Evolutionary conservation across 2,329 filamentous ascomycete species (phyloP).

Genomic region (Pleomassaria siparia): DNA sequence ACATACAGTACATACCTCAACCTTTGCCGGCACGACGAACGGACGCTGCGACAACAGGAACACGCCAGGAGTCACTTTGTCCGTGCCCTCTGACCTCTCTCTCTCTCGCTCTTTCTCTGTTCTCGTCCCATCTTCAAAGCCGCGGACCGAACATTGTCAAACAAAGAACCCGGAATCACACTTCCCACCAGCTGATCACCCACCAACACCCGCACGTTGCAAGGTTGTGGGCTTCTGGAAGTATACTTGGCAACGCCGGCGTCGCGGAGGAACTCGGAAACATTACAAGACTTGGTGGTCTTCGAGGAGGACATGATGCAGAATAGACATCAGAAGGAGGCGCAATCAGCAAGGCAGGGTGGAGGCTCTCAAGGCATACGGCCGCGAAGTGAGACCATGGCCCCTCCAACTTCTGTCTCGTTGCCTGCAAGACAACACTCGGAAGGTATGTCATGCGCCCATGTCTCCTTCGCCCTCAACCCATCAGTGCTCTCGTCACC

Average conservation of each 20-base stretch:
- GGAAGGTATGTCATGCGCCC: conserved; percentile 15
- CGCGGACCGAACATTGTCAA: background rate
- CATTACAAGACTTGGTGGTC: background rate
- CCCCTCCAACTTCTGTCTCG: conserved; percentile 2
- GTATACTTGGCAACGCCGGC: conserved; percentile 8
- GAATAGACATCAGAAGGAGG: conserved; percentile 22
- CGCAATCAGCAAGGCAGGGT: conserved; percentile 23
- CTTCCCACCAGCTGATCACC: conserved; percentile 18
- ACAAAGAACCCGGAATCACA: conserved; percentile 32
- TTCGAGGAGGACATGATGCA: conserved; percentile 24
- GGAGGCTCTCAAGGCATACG: conserved; percentile 17
- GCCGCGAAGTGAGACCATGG: conserved; percentile 22
- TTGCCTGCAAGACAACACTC: conserved; percentile 10
- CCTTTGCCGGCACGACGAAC: conserved; percentile 10
- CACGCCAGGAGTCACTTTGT: background rate
- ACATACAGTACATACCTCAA: no score
- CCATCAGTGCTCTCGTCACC: background rate
- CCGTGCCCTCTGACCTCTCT: background rate
- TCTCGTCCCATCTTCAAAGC: background rate
- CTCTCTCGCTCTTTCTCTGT: background rate
- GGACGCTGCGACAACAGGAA: conserved; percentile 1
- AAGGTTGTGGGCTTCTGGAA: conserved; percentile 10
- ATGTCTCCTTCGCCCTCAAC: background rate
- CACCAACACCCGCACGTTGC: no score
- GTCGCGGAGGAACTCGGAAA: conserved; percentile 9